Conservation (phyloP, 306 rosid genomes). For the Dalbergia cochinchinensis region DNA sequence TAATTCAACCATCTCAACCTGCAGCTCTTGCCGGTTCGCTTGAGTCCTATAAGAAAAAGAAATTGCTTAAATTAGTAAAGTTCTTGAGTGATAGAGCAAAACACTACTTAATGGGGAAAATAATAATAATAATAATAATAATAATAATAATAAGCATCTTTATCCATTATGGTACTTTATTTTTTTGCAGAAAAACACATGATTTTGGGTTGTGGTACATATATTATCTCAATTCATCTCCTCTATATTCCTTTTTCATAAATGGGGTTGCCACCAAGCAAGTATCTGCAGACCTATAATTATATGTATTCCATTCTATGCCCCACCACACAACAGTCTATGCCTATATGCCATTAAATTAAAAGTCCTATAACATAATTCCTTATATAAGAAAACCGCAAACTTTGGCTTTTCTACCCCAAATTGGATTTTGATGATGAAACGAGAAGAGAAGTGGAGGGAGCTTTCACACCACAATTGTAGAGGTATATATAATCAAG, state of each 20-base stretch:
- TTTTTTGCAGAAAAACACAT: constrained; percentile 1
- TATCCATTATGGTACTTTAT: constrained; percentile 21
- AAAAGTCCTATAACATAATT: constrained; percentile 41
- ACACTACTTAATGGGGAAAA: constrained; percentile 26
- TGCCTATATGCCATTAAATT: constrained; percentile 43
- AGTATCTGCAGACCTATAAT: constrained; percentile 39
- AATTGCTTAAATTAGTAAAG: constrained; percentile 63
- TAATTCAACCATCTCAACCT: constrained; percentile 96
- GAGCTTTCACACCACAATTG: constrained; percentile 47
- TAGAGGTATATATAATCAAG: neutral
- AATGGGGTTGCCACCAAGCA: constrained; percentile 40
- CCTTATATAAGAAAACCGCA: constrained; percentile 48
- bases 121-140: neutral
- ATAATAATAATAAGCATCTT: constrained; percentile 46
- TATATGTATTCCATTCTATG: constrained; percentile 39
- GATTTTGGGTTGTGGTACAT: constrained; percentile 38
- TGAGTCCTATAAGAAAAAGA: constrained; percentile 63
- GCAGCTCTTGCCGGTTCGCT: constrained; percentile 95
- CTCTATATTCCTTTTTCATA: constrained; percentile 17
- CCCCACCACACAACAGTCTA: constrained; percentile 51
- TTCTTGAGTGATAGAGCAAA: constrained; percentile 24
- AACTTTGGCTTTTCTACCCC: constrained; percentile 50
- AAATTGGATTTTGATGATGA: constrained; percentile 48
- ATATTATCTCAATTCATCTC: constrained; percentile 1
- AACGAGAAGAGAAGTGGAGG: constrained; percentile 45